Conservation (phyloP, 1,284 basidiomycete genomes). For the Sutorius eximius region DNA sequence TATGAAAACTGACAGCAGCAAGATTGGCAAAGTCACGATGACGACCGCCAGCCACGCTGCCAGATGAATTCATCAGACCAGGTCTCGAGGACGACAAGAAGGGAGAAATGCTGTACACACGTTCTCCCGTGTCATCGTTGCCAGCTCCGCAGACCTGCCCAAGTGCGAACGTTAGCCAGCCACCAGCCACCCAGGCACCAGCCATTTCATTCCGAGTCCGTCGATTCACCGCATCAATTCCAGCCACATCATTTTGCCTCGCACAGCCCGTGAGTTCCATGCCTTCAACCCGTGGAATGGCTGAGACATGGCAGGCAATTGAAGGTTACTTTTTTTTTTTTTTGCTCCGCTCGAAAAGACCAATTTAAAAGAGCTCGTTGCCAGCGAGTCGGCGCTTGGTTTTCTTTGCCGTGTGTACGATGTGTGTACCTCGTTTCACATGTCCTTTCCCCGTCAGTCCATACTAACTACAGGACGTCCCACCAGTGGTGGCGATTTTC, state of each 20-base stretch:
- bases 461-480: slow-evolving; percentile 4
- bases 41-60: neutral
- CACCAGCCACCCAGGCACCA: slow-evolving; percentile 19
- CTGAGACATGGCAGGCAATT: slow-evolving; percentile 1
- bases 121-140: neutral
- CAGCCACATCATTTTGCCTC: slow-evolving; percentile 16
- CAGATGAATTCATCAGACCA: neutral
- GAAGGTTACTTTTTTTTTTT: slow-evolving; percentile 1
- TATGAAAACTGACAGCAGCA: neutral
- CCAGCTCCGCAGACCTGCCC: slow-evolving; percentile 4
- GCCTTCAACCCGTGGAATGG: neutral
- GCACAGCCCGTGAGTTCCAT: slow-evolving; percentile 16
- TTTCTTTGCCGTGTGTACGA: slow-evolving; percentile 27
- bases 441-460: neutral
- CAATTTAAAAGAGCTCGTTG: slow-evolving; percentile 3
- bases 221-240: slow-evolving; percentile 6
- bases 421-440: slow-evolving; percentile 16
- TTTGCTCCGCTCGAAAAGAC: slow-evolving; percentile 27
- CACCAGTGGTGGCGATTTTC: slow-evolving; percentile 18
- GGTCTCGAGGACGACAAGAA: slow-evolving; percentile 2
- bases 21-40: neutral
- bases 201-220: slow-evolving; percentile 3
- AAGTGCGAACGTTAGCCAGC: slow-evolving; percentile 6
- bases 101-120: slow-evolving; percentile 10
- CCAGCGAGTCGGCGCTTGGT: slow-evolving; percentile 14